Percentiles rank a stretch among this genome's conserved stretches.
Evolutionary conservation across 2,329 filamentous ascomycete genomes (phyloP).

Genomic region (Cryphonectria carpinicola): DNA sequence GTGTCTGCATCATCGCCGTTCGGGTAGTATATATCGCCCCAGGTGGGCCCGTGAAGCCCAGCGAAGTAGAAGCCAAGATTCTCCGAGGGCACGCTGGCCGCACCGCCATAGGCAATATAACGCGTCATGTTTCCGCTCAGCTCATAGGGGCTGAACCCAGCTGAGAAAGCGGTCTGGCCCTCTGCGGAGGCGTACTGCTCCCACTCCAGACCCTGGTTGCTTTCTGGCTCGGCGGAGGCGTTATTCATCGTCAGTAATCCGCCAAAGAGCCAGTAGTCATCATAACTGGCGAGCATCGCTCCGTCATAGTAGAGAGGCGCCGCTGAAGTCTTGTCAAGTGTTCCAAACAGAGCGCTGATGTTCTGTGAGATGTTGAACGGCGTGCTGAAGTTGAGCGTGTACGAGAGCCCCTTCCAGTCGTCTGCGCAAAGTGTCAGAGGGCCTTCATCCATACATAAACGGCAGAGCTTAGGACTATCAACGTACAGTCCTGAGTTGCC

Average conservation of each 20-base stretch:
- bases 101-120: constrained; percentile 68
- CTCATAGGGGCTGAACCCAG: constrained; percentile 46
- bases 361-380: constrained; percentile 60
- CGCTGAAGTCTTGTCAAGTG: constrained; percentile 41
- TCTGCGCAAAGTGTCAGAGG: constrained; percentile 40
- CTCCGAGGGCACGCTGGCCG: constrained; percentile 68
- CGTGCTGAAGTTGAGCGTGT: constrained; percentile 60
- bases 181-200: constrained; percentile 56
- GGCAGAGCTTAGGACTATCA: background rate
- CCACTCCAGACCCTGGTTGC: constrained; percentile 53
- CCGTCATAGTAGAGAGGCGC: constrained; percentile 64
- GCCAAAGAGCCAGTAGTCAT: constrained; percentile 67
- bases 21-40: constrained; percentile 52
- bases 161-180: constrained; percentile 45
- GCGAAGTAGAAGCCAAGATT: constrained; percentile 74
- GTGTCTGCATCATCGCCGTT: constrained; percentile 39
- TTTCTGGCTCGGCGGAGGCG: constrained; percentile 41
- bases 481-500: constrained; percentile 48
- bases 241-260: constrained; percentile 50
- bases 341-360: constrained; percentile 53
- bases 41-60: constrained; percentile 57
- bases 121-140: constrained; percentile 54
- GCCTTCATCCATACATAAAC: too few relatives aligned
- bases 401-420: constrained; percentile 57
- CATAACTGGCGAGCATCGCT: constrained; percentile 66